Base-by-base conservation (phyloP, 495 filamentous ascomycete genomes). In the Penicillium tannophilum region DNA sequence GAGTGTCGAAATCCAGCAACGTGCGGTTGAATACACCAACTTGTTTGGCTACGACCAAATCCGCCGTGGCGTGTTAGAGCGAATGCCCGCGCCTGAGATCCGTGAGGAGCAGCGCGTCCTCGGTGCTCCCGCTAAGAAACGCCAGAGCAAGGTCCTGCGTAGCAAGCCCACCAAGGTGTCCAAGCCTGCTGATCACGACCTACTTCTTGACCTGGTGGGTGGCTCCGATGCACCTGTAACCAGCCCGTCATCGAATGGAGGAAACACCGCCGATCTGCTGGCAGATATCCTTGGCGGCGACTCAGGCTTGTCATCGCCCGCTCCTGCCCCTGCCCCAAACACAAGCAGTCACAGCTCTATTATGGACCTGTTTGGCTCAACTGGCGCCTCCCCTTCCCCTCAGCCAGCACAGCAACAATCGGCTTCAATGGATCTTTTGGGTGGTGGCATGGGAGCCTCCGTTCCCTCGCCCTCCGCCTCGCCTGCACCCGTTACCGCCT, bases 31-130 rank as follows among this genome's bases (percentile, higher is more conserved):
- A 71, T 98, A 96, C 62, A 87, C 86, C 47, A 98, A 98, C 66
- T 81, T 98, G 14, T 97, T 98, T 63, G 84, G 84, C 1, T 92
- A 90, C 60, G 92, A 98, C 58, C 83, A 92, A 49, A 89, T 98
- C 55, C 87, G 93, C 28, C 82, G 84, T 44, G 94, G 94, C 49
- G 94, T 98, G 11, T 79, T 98, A 2, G 94, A 98, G 75, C 91
- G 92, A 68, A 98, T 98, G 94, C 94, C 94, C 12, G 84, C 93
- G 3, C 94, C 94, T 8, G 93, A 98, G 70, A 97, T 98, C 64
- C 91, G 92, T 53, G 94, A 98, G 71, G 89, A 93, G 68, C 92
- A 92, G 54, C 79, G 93, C 41, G 91, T 96, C 7, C 77, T 97
- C 14, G 91, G 93, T n/a, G 90, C 93, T 63, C 87, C 90, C 7